phyloP scores from a whole-genome alignment of 2,329 filamentous ascomycete species.

The Apiospora sp. region DNA sequence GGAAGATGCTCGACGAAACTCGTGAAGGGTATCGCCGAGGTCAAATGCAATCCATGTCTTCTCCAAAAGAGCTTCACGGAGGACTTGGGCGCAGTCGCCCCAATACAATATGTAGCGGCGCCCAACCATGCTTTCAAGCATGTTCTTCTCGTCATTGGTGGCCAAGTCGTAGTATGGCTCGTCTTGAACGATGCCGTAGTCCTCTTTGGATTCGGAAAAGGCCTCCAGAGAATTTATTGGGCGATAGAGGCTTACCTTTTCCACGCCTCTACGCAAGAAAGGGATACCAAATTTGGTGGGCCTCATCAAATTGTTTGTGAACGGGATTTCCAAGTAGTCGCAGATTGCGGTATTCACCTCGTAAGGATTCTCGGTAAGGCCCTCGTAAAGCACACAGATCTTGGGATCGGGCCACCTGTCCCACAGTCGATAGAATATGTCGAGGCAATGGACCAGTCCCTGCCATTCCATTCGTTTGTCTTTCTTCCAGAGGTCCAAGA shows the following conservation, averaged over 20 bases:
- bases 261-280: background rate
- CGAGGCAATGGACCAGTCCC: background rate
- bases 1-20: constrained; percentile 51
- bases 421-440: background rate
- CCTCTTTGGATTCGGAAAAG: no score
- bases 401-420: background rate
- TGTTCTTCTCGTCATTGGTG: background rate
- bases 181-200: background rate
- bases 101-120: background rate
- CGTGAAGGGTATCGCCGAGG: constrained; percentile 57
- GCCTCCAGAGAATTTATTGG: no score
- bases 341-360: background rate
- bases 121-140: background rate
- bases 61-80: constrained; percentile 29
- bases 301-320: background rate
- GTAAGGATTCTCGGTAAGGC: background rate
- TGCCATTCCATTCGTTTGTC: background rate
- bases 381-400: background rate
- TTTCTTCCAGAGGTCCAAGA: background rate
- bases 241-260: background rate
- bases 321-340: background rate
- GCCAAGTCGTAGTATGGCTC: background rate
- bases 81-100: background rate
- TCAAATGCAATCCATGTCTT: constrained; percentile 55
- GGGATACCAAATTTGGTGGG: background rate